These are phyloP conservation scores for Aciculoconidium aculeatum DNA, from an alignment of 805 yeast species.

Conservation along the genomic window DNA sequence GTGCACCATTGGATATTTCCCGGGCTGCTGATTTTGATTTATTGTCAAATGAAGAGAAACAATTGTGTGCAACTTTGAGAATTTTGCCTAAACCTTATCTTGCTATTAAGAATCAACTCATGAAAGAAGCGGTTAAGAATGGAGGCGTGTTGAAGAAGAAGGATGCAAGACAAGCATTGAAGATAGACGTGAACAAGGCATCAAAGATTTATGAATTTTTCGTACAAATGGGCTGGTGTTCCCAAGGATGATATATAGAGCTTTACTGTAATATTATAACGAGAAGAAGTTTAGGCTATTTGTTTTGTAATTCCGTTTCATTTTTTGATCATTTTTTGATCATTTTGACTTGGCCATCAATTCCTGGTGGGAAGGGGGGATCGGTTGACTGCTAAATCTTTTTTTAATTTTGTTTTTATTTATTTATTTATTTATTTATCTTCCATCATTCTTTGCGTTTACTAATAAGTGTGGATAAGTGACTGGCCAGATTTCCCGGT, in stretches of 20 bases:
- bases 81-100: slow-evolving; percentile 90
- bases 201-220: slow-evolving; percentile 89
- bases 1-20: slow-evolving; percentile 59
- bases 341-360: no score
- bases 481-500: no score
- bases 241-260: slow-evolving; percentile 28
- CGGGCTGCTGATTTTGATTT: slow-evolving; percentile 79
- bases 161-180: slow-evolving; percentile 75
- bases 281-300: no score
- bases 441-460: no score
- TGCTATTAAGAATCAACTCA: slow-evolving; percentile 83
- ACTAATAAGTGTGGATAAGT: no score
- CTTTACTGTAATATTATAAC: no score
- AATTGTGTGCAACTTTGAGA: slow-evolving; percentile 74
- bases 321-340: no score
- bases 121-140: slow-evolving; percentile 78
- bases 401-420: no score
- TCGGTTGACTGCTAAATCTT: no score
- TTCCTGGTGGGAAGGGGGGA: no score
- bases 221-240: slow-evolving; percentile 85
- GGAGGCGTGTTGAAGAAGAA: slow-evolving; percentile 82
- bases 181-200: slow-evolving; percentile 83
- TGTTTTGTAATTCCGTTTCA: no score
- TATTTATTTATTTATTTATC: no score
- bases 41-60: slow-evolving; percentile 82